phyloP scores from a whole-genome alignment of 2,329 filamentous ascomycete genomes.

The Incumbomyces delicatus region DNA sequence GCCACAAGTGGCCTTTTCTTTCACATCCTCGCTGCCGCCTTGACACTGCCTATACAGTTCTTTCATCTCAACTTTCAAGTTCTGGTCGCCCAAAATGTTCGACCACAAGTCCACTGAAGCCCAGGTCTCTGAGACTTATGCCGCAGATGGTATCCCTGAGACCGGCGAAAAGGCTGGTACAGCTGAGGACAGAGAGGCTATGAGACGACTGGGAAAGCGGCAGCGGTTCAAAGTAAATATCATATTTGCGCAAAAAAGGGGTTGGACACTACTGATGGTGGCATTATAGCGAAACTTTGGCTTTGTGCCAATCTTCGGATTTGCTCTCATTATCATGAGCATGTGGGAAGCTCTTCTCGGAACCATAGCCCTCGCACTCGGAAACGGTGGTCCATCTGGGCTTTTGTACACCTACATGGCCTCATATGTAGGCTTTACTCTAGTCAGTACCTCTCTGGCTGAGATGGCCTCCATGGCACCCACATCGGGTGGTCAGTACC shows the following conservation, averaged over 20 bases:
- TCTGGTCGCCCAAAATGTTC: neutral
- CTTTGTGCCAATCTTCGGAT: constrained; percentile 8
- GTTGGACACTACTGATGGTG: too few relatives aligned
- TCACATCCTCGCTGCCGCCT: neutral
- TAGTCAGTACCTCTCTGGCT: constrained; percentile 5
- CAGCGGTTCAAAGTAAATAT: constrained; percentile 34
- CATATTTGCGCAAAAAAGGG: too few relatives aligned
- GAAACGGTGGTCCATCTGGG: constrained; percentile 1
- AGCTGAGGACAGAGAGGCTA: constrained; percentile 32
- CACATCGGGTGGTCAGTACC: too few relatives aligned
- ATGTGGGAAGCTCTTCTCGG: constrained; percentile 8
- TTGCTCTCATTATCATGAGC: constrained; percentile 5
- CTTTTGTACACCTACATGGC: constrained; percentile 3
- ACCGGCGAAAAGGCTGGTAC: constrained; percentile 3
- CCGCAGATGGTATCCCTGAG: constrained; percentile 9
- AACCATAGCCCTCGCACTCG: neutral
- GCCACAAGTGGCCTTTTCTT: neutral
- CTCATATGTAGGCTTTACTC: neutral
- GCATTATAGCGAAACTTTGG: constrained; percentile 8
- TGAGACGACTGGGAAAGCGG: constrained; percentile 43
- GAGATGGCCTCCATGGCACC: constrained; percentile 8
- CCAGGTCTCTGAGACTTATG: constrained; percentile 8
- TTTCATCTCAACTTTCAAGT: neutral
- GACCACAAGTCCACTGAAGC: constrained; percentile 12
- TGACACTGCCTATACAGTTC: too few relatives aligned